A percentile compares a stretch with the other conserved stretches of the same genome.
These are phyloP conservation scores for Favolaschia claudopus DNA, from an alignment of 768 basidiomycete species.

Conservation along the genomic window DNA sequence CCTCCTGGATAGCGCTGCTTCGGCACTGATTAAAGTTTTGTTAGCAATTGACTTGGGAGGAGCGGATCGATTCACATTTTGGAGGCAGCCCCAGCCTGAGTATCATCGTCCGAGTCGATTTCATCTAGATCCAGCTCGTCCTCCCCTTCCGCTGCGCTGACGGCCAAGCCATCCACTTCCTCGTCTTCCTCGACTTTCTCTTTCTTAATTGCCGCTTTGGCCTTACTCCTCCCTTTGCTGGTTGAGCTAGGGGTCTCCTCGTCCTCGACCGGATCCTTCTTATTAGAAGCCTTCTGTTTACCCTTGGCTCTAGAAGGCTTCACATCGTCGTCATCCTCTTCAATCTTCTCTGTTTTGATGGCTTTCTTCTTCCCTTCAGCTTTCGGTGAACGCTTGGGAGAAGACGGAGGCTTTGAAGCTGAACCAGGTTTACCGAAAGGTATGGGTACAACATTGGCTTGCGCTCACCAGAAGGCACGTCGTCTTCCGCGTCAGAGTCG, in stretches of 20 bases:
- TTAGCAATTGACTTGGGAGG: background rate
- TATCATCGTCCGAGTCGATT: slow-evolving; percentile 52
- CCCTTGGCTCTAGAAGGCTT: slow-evolving; percentile 7
- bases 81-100: slow-evolving; percentile 56
- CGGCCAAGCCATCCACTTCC: slow-evolving; percentile 29
- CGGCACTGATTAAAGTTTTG: slow-evolving; percentile 55
- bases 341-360: background rate
- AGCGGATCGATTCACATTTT: slow-evolving; percentile 76
- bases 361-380: slow-evolving; percentile 30
- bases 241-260: slow-evolving; percentile 34
- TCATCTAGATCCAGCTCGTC: slow-evolving; percentile 48
- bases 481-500: slow-evolving; percentile 62
- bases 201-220: slow-evolving; percentile 33
- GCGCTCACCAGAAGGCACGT: slow-evolving; percentile 21
- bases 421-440: slow-evolving; percentile 7
- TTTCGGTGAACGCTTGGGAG: slow-evolving; percentile 16
- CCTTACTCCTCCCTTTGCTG: slow-evolving; percentile 33
- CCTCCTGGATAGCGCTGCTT: slow-evolving; percentile 66
- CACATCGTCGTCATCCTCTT: background rate
- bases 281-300: slow-evolving; percentile 25
- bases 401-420: slow-evolving; percentile 1
- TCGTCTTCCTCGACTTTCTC: slow-evolving; percentile 39
- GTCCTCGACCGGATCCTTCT: slow-evolving; percentile 37
- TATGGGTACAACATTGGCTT: background rate
- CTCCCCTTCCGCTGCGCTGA: slow-evolving; percentile 47